Conservation (phyloP, 371 early-diverging fungal species). For the Apophysomyces variabilis region DNA sequence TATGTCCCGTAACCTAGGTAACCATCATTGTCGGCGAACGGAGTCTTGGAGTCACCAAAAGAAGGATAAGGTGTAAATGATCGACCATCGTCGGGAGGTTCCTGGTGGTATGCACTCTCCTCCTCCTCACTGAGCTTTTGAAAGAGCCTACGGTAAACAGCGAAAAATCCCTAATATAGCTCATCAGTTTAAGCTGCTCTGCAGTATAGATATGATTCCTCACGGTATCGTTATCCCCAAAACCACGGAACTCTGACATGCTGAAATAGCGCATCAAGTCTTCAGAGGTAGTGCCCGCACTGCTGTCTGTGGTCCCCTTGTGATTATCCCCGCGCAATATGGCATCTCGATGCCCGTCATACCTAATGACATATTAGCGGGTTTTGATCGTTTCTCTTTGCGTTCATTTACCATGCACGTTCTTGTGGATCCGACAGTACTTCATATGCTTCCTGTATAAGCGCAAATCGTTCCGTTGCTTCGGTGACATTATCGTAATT, state of each 20-base stretch:
- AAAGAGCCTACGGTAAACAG: slow-evolving; percentile 83
- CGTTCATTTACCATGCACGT: slow-evolving; percentile 76
- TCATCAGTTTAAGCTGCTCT: neutral
- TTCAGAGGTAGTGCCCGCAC: slow-evolving; percentile 60
- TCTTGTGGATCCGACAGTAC: slow-evolving; percentile 88
- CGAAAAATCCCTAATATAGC: slow-evolving; percentile 71
- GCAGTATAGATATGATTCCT: neutral
- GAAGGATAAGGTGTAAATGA: slow-evolving; percentile 49
- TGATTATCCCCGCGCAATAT: slow-evolving; percentile 76
- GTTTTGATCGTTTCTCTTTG: neutral
- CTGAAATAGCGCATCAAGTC: slow-evolving; percentile 77
- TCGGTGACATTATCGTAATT: slow-evolving; percentile 84
- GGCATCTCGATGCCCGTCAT: slow-evolving; percentile 83
- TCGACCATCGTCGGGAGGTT: slow-evolving; percentile 45
- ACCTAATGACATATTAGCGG: slow-evolving; percentile 43
- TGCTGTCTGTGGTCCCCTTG: slow-evolving; percentile 35
- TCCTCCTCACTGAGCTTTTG: slow-evolving; percentile 81
- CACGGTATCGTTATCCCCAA: slow-evolving; percentile 64
- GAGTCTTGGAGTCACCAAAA: slow-evolving; percentile 65
- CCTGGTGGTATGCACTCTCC: slow-evolving; percentile 57
- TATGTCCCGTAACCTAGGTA: slow-evolving; percentile 42
- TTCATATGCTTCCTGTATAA: slow-evolving; percentile 92
- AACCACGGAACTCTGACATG: slow-evolving; percentile 66
- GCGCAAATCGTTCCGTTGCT: slow-evolving; percentile 84
- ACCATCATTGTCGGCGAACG: slow-evolving; percentile 51